These are phyloP conservation scores for Orbilia ellipsospora DNA, from an alignment of 2,329 filamentous ascomycete genomes.

Conservation along the genomic window DNA sequence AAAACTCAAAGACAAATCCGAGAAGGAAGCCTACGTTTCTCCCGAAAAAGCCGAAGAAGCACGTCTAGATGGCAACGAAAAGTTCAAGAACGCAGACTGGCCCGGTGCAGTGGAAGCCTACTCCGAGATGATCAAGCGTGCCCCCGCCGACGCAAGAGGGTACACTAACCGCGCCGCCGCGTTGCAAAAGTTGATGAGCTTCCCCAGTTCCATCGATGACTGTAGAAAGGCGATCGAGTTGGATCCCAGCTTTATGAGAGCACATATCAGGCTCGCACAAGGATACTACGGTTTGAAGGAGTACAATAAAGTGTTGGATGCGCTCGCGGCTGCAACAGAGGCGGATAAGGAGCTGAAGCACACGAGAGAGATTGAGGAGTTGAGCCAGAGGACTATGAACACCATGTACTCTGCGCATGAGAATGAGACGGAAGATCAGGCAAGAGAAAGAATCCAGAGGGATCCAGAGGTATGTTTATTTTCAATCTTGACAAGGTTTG, in stretches of 20 bases:
- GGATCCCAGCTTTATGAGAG: conserved; percentile 91
- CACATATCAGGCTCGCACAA: conserved; percentile 96
- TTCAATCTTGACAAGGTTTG: not conserved
- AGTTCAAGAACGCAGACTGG: conserved; percentile 97
- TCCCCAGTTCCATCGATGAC: conserved; percentile 91
- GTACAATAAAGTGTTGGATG: conserved; percentile 93
- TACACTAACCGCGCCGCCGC: conserved; percentile 98
- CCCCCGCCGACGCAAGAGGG: conserved; percentile 89
- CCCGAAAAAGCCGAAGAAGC: conserved; percentile 94
- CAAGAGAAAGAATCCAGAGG: conserved; percentile 85
- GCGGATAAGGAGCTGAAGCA: conserved; percentile 85
- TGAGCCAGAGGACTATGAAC: conserved; percentile 89
- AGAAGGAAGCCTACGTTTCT: conserved; percentile 84
- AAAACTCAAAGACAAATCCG: conserved; percentile 81
- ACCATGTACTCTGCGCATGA: conserved; percentile 91
- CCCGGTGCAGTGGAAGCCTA: conserved; percentile 94
- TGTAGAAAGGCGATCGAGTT: conserved; percentile 91
- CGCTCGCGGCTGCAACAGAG: conserved; percentile 80
- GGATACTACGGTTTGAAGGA: conserved; percentile 97
- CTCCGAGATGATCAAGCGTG: conserved; percentile 95
- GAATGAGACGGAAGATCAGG: conserved; percentile 96
- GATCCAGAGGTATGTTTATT: conserved; percentile 81
- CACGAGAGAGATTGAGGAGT: conserved; percentile 88
- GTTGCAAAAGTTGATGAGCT: conserved; percentile 94
- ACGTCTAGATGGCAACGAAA: conserved; percentile 91